Percentiles rank a stretch among this genome's conserved stretches.
These are phyloP conservation scores for Chlorencoelia australis DNA, from an alignment of 2,329 filamentous ascomycete genomes.

Conservation along the genomic window DNA sequence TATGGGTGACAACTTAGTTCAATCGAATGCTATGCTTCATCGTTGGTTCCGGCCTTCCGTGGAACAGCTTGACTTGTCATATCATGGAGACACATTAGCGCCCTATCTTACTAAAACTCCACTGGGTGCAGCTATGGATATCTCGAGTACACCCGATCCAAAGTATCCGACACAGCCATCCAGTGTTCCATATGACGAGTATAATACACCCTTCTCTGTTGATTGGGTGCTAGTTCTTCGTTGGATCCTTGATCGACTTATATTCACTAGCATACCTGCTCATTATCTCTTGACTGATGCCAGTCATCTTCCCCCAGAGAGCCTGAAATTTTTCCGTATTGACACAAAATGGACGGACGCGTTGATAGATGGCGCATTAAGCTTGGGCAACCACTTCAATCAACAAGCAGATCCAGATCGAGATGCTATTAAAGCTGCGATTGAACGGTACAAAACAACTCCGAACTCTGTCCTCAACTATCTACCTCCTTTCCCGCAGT, in stretches of 20 bases:
- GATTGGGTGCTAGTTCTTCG: constrained; percentile 31
- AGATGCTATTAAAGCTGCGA: constrained; percentile 22
- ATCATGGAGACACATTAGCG: too few species aligned
- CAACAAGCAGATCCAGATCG: constrained; percentile 23
- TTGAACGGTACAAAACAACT: constrained; percentile 27
- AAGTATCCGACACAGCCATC: too few species aligned
- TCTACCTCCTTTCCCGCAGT: constrained; percentile 28
- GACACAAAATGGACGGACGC: constrained; percentile 35
- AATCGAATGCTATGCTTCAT: too few species aligned
- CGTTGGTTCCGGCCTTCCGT: neutral
- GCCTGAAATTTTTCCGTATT: constrained; percentile 35
- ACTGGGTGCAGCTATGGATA: neutral
- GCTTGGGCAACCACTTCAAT: constrained; percentile 31
- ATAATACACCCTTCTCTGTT: constrained; percentile 11
- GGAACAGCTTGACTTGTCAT: too few species aligned
- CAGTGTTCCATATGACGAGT: too few species aligned
- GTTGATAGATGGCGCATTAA: constrained; percentile 35
- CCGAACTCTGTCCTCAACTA: constrained; percentile 6
- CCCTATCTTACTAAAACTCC: neutral
- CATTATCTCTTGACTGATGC: constrained; percentile 34
- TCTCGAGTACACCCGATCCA: too few species aligned
- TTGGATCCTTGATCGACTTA: constrained; percentile 31
- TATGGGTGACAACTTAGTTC: too few species aligned
- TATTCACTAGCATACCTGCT: constrained; percentile 29
- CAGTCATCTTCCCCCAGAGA: constrained; percentile 28